phyloP scores from a whole-genome alignment of 805 yeast species.

The Cyberlindnera petersonii region DNA sequence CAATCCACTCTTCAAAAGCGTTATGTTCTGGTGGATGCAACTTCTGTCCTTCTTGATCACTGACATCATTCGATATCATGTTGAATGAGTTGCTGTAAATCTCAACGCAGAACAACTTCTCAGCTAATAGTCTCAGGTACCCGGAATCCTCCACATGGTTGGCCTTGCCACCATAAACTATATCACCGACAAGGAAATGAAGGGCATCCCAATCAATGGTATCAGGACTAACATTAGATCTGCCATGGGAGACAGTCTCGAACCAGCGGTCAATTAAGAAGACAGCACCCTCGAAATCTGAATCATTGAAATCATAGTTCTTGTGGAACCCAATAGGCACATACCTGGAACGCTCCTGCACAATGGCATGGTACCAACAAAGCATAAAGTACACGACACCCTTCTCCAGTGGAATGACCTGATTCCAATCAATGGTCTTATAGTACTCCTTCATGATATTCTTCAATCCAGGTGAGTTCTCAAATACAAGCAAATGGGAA shows the following conservation, averaged over 20 bases:
- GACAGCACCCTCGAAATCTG: slow-evolving; percentile 57
- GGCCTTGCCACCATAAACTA: slow-evolving; percentile 65
- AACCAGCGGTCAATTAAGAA: slow-evolving; percentile 42
- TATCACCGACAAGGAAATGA: slow-evolving; percentile 43
- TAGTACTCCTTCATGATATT: slow-evolving; percentile 33
- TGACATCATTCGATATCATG: slow-evolving; percentile 32
- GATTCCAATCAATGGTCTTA: slow-evolving; percentile 22
- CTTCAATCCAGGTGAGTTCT: slow-evolving; percentile 59
- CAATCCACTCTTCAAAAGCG: slow-evolving; percentile 47
- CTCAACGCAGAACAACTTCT: slow-evolving; percentile 34
- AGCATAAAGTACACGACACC: slow-evolving; percentile 48
- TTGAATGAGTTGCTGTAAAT: slow-evolving; percentile 42
- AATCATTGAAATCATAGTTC: slow-evolving; percentile 64
- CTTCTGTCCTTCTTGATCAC: slow-evolving; percentile 8
- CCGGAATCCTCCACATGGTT: slow-evolving; percentile 39
- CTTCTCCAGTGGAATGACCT: slow-evolving; percentile 33
- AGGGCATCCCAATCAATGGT: slow-evolving; percentile 53
- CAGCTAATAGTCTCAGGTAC: slow-evolving; percentile 34
- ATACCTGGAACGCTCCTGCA: slow-evolving; percentile 55
- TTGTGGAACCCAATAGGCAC: slow-evolving; percentile 61
- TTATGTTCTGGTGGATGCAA: slow-evolving; percentile 43
- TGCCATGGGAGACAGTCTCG: slow-evolving; percentile 23
- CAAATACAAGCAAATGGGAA: slow-evolving; percentile 56
- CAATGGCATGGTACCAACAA: slow-evolving; percentile 66
- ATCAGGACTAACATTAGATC: slow-evolving; percentile 40